These are phyloP conservation scores for Laetiporus sulphureus DNA, from an alignment of 1,284 basidiomycete species.

Conservation along the genomic window DNA sequence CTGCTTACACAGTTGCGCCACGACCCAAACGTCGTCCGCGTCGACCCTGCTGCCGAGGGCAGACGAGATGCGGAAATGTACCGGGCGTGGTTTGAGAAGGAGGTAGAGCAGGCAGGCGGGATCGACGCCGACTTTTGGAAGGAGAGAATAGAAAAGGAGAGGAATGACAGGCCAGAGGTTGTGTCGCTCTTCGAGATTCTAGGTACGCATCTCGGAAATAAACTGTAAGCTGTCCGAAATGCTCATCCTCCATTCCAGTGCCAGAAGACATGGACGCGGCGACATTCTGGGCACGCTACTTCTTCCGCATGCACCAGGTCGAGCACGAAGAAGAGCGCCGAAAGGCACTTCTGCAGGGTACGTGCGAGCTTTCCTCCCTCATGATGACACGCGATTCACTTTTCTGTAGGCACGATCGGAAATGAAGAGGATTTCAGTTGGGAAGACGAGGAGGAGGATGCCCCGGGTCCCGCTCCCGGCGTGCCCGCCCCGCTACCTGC, in stretches of 20 bases:
- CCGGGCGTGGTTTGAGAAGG: slow-evolving; percentile 50
- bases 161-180: slow-evolving; percentile 49
- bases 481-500: slow-evolving; percentile 4
- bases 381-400: slow-evolving; percentile 2
- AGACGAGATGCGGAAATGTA: too few relatives aligned
- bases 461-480: slow-evolving; percentile 25
- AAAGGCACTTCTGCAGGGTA: slow-evolving; percentile 76
- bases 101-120: slow-evolving; percentile 49
- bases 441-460: slow-evolving; percentile 72
- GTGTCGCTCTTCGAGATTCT: slow-evolving; percentile 51
- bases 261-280: slow-evolving; percentile 62
- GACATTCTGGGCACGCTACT: slow-evolving; percentile 87
- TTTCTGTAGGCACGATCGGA: slow-evolving; percentile 40
- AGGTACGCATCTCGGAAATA: slow-evolving; percentile 37
- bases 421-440: slow-evolving; percentile 76
- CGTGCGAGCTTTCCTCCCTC: slow-evolving; percentile 12
- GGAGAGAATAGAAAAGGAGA: slow-evolving; percentile 39
- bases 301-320: slow-evolving; percentile 87
- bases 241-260: slow-evolving; percentile 37
- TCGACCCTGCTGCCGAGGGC: slow-evolving; percentile 68
- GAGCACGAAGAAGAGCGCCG: slow-evolving; percentile 77
- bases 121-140: slow-evolving; percentile 51
- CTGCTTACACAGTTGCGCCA: slow-evolving; percentile 69
- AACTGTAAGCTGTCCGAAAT: neutral
- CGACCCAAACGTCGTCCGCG: slow-evolving; percentile 70